Base-by-base conservation (phyloP, 768 basidiomycete genomes). In the Termitomyces sp. region DNA sequence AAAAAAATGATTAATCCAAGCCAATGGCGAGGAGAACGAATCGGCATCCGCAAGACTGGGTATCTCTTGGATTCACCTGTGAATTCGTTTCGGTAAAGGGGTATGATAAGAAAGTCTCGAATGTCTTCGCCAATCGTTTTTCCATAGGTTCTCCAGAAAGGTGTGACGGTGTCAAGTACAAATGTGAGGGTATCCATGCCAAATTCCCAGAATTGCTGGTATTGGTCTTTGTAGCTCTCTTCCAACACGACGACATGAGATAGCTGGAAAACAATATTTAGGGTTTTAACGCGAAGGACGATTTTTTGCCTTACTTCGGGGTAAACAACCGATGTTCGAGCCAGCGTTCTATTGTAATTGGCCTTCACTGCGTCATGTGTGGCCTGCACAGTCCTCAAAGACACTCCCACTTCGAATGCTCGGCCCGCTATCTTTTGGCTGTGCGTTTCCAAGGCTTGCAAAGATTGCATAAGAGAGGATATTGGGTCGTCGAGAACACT, bases 51-150 rank as follows among this genome's bases (percentile, higher is more conserved):
- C 37, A 70, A 68, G 64, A 92, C 82, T 7, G 75, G 77, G 65
- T 90, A 91, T 63, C 84, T 78, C 64, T 87, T 86, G 39, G 83
- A 52, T 73, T 89, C 87, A 34, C 90, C 90, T 0, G 90, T 91
- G 67, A 91, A 92, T 67, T 91, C 90, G 68, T 92, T 89, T 36
- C 90, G 83, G 61, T 92, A 92, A 65, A 89, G 80, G 7, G 90
- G 90, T 58, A 92, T 84, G 64, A 92, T 88, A 59, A 91, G 82
- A 67, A 91, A 91, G 61, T 90, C 88, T 49, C 86, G 84, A 46
- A 89, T 79, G 65, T 92, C 90, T 66, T 89, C 83, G 34, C 88
- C 87, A 54, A 92, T 90, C n/a, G 83, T 81, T 66, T 88, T 90
- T 54, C 90, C 90, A 60, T 91, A 90, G 36, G 80, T 88, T 61